These are phyloP conservation scores for Huntiella moniliformis DNA, from an alignment of 2,329 filamentous ascomycete genomes.

Conservation along the genomic window DNA sequence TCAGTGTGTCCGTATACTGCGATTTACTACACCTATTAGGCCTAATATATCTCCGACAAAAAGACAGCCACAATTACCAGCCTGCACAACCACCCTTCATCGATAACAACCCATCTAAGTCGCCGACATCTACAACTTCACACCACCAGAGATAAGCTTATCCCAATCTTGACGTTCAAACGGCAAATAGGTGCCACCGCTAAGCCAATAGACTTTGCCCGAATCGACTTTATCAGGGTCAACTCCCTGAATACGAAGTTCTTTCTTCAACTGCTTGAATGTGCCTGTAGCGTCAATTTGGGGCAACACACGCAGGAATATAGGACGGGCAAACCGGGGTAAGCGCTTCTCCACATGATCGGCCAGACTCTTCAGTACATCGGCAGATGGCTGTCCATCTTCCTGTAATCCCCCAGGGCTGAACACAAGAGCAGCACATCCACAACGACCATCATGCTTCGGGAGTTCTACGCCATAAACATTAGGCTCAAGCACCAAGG, in stretches of 20 bases:
- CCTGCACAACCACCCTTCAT: no score
- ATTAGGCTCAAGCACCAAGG: constrained; percentile 55
- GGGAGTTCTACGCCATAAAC: constrained; percentile 71
- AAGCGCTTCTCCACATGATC: constrained; percentile 36
- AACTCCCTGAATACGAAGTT: constrained; percentile 53
- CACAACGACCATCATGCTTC: constrained; percentile 65
- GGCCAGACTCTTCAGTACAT: constrained; percentile 39
- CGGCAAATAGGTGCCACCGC: constrained; percentile 43
- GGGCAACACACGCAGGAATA: constrained; percentile 54
- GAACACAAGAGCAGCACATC: constrained; percentile 55
- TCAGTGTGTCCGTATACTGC: no score
- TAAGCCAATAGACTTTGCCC: constrained; percentile 45
- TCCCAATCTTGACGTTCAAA: constrained; percentile 54
- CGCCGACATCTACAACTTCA: constrained; percentile 38
- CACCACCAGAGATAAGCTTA: constrained; percentile 43
- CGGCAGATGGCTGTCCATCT: constrained; percentile 23
- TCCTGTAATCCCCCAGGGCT: constrained; percentile 20
- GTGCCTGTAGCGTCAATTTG: constrained; percentile 56
- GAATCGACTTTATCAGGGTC: constrained; percentile 29
- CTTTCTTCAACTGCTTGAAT: constrained; percentile 73
- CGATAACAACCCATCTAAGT: background rate
- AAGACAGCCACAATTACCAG: no score
- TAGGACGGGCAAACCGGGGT: constrained; percentile 55
- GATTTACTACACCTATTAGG: no score
- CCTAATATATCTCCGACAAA: no score